Evolutionary conservation across 441 rosid genomes (phyloP).

Genomic region (Pelargonium australe): DNA sequence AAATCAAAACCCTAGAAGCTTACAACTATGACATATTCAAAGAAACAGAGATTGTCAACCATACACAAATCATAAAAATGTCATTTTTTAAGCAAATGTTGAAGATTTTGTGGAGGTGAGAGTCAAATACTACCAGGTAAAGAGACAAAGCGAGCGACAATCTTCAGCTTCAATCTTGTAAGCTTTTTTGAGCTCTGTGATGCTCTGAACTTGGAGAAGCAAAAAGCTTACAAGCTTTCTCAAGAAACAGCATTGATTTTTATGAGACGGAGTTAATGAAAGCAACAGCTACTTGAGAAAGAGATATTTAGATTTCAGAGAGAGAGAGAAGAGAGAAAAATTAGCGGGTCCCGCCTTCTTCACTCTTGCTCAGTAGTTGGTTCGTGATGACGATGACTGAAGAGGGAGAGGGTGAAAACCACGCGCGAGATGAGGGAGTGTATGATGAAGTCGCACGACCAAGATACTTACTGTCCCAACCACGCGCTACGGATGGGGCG

Average conservation of each 20-base stretch:
- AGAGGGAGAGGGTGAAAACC: no score
- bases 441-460: no score
- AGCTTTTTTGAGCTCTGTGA: conserved; percentile 18
- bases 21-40: conserved; percentile 25
- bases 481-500: no score
- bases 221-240: conserved; percentile 11
- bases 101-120: no score
- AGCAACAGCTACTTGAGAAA: conserved; percentile 25
- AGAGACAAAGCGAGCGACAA: no score
- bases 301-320: conserved; percentile 19
- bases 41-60: conserved; percentile 19
- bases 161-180: background rate
- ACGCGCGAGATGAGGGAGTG: no score
- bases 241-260: background rate
- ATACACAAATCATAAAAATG: conserved; percentile 11
- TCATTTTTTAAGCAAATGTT: no score
- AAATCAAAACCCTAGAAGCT: conserved; percentile 18
- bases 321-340: conserved; percentile 21
- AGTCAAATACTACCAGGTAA: no score
- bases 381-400: no score
- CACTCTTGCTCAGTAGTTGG: no score
- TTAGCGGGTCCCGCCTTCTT: conserved; percentile 21
- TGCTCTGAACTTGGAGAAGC: conserved; percentile 5
- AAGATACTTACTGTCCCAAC: no score
- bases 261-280: conserved; percentile 12